Base-by-base conservation (phyloP, 129 eudicot genomes). In the Rutidosis leptorrhynchoides region DNA sequence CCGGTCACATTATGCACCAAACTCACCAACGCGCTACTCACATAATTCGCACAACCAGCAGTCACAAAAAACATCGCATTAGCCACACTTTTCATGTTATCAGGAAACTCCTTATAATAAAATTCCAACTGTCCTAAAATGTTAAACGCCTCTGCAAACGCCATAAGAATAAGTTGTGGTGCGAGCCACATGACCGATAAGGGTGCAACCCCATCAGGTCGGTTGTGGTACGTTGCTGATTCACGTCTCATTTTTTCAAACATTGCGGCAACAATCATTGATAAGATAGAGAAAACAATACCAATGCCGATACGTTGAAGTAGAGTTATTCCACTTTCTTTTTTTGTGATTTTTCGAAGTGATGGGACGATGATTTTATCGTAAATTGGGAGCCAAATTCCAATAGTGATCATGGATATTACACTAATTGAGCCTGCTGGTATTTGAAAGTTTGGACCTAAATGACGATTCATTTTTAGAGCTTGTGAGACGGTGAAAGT, bases 301-400 rank as follows among this genome's bases (percentile, higher is more conserved):
- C 99, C 97, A 0, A 94, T 79, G 5, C 97, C 99, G 16, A 94
- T 86, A 59, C 97, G 74, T 58, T 94, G 99, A 48, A 94, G 90
- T 49, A 84, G 59, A 0, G 90, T 82, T 29, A 94, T 82, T n/a
- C 99, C 99, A 0, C 81, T 82, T 20, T 94, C 99, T 9, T 80
- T 51, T 59, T 79, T 83, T 0, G 99, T 94, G 64, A 73, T n/a
- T 68, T 79, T 94, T 19, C 90, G 42, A 2, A 94, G 62, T 1
- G 5, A 52, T 7, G 99, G 99, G 19, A 94, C 90, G 2, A 94
- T 0, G 69, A 89, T 11, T 8, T 86, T 42, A 71, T 94, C 99
- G 53, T 94, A 94, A 49, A 94, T 11, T 12, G 99, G 99, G 64
- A 94, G 76, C 97, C 95, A 89, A 22, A 89, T 30, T 4, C 83